A percentile compares a stretch with the other conserved stretches of the same genome.
Conservation (phyloP, 2,329 filamentous ascomycete genomes). For the Gyromitra esculenta region DNA sequence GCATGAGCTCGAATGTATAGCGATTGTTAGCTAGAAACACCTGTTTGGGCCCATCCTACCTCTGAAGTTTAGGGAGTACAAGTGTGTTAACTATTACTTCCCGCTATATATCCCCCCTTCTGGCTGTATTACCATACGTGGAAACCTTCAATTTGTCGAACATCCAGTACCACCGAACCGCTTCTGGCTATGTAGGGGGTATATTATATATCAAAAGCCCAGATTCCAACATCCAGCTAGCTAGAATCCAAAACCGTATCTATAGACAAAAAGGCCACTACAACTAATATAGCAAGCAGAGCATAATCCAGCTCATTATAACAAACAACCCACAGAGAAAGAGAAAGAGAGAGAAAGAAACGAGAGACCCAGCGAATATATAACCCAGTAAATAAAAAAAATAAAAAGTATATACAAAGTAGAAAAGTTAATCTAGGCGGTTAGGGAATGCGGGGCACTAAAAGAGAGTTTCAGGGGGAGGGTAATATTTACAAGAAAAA, state of each 20-base stretch:
- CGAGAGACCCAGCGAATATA: neutral
- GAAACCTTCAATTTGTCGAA: no score
- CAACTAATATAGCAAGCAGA: neutral
- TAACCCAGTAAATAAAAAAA: neutral
- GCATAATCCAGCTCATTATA: no score
- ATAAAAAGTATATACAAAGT: constrained; percentile 18
- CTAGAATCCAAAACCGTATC: neutral
- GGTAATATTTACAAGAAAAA: constrained; percentile 34
- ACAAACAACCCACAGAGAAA: neutral
- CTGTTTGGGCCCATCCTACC: no score
- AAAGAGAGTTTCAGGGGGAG: constrained; percentile 1
- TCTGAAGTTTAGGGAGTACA: no score
- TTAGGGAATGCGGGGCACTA: neutral
- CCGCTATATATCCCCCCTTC: no score
- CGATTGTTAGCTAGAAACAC: no score
- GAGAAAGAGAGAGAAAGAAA: neutral
- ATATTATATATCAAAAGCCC: neutral
- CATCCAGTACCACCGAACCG: no score
- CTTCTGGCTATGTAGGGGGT: no score
- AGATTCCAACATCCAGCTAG: neutral
- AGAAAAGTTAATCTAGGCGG: neutral
- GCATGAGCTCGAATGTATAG: no score
- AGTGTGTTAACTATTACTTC: no score
- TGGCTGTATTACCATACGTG: no score
- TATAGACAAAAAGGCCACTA: neutral